Evolutionary conservation across 495 filamentous ascomycete species (phyloP).

Genomic region (Penicillium atrosanguineum): DNA sequence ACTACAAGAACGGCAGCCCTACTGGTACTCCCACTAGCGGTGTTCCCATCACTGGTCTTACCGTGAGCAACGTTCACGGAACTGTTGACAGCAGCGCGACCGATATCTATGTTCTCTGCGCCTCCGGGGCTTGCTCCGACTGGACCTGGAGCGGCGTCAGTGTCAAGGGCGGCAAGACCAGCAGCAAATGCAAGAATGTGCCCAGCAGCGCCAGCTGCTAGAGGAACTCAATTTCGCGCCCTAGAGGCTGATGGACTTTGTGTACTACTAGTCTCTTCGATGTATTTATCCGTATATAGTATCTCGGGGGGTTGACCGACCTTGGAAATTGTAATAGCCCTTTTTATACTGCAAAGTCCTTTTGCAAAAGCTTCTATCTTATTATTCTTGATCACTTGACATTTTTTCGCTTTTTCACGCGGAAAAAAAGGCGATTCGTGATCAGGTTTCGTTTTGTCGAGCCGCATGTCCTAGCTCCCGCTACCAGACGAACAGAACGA

Average conservation of each 20-base stretch:
- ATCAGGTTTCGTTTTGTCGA: not conserved
- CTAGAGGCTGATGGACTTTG: not conserved
- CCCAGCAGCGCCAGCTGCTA: constrained; percentile 21
- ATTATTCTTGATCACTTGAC: not conserved
- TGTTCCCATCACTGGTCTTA: constrained; percentile 56
- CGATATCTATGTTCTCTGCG: constrained; percentile 55
- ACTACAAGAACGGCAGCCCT: constrained; percentile 60
- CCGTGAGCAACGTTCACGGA: constrained; percentile 40
- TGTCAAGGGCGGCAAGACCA: constrained; percentile 47
- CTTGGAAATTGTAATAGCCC: too few relatives aligned
- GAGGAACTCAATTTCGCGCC: not conserved
- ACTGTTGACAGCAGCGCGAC: constrained; percentile 41
- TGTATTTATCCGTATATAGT: not conserved
- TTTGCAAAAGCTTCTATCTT: not conserved
- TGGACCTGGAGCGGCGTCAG: constrained; percentile 48
- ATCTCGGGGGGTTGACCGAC: too few relatives aligned
- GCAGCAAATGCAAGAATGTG: constrained; percentile 36
- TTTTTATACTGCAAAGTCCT: not conserved
- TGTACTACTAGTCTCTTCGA: not conserved
- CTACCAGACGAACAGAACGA: not conserved
- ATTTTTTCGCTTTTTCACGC: not conserved
- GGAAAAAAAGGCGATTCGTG: not conserved
- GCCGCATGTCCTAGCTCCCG: not conserved
- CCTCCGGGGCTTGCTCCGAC: constrained; percentile 32
- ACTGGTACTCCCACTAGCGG: constrained; percentile 58